Percentiles rank a stretch among this genome's conserved stretches.
Conservation (phyloP, 306 rosid species). For the Cicer chorassanicum region DNA sequence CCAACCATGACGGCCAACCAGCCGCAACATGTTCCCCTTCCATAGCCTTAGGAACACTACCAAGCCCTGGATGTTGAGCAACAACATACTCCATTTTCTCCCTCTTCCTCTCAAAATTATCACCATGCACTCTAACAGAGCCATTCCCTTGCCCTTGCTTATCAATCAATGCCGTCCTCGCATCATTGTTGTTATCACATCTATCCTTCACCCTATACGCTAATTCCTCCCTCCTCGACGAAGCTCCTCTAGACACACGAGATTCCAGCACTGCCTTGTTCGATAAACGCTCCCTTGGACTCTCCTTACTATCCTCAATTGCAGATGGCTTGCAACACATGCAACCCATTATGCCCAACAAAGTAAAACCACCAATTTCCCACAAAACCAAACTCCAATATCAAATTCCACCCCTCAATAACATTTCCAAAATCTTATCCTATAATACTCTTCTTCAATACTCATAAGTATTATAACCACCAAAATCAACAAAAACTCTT, state of each 20-base stretch:
- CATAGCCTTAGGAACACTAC: constrained; percentile 75
- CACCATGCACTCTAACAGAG: constrained; percentile 61
- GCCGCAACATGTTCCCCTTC: constrained; percentile 98
- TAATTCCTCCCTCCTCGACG: constrained; percentile 82
- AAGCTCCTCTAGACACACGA: constrained; percentile 62
- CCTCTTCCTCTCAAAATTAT: constrained; percentile 79
- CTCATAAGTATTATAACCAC: constrained; percentile 30
- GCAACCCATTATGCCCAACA: constrained; percentile 80
- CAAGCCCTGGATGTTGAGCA: constrained; percentile 77
- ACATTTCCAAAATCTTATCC: constrained; percentile 46
- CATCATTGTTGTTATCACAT: constrained; percentile 63
- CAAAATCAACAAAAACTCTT: constrained; percentile 33
- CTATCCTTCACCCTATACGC: constrained; percentile 67
- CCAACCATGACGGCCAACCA: constrained; percentile 97
- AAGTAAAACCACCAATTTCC: constrained; percentile 39
- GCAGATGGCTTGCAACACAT: constrained; percentile 91
- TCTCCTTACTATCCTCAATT: constrained; percentile 94
- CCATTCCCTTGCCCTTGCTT: constrained; percentile 76
- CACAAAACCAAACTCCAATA: constrained; percentile 53
- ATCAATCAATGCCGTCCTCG: constrained; percentile 65
- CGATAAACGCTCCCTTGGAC: constrained; percentile 80
- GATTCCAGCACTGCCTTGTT: constrained; percentile 64
- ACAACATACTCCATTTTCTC: constrained; percentile 76
- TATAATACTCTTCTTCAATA: constrained; percentile 49
- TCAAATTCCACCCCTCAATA: constrained; percentile 58